A percentile compares a stretch with the other conserved stretches of the same genome.
Conservation (phyloP, 2,329 filamentous ascomycete species). For the Botrytis medusae region DNA sequence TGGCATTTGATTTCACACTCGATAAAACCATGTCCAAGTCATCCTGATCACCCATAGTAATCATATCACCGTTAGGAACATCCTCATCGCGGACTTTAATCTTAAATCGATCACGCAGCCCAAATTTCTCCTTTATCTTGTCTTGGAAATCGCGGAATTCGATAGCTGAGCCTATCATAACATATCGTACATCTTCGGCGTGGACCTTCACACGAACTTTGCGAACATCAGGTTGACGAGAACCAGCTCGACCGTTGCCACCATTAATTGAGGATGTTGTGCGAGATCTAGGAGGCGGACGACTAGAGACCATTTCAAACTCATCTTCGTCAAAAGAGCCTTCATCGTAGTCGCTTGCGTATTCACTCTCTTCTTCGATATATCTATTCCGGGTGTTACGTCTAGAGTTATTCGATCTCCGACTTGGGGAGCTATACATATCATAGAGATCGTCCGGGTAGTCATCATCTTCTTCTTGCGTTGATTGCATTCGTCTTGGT, state of each 20-base stretch:
- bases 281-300: constrained; percentile 45
- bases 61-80: constrained; percentile 77
- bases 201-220: constrained; percentile 93
- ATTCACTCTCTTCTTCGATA: constrained; percentile 79
- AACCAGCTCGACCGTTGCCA: constrained; percentile 49
- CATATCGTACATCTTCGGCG: constrained; percentile 84
- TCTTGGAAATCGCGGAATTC: constrained; percentile 76
- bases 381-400: constrained; percentile 54
- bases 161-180: constrained; percentile 74
- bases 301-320: constrained; percentile 72
- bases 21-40: constrained; percentile 87
- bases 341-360: constrained; percentile 70
- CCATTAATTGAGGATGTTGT: constrained; percentile 33
- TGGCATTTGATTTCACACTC: constrained; percentile 65
- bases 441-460: constrained; percentile 64
- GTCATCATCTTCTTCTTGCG: constrained; percentile 56
- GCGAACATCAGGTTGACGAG: constrained; percentile 64
- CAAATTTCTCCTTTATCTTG: constrained; percentile 84
- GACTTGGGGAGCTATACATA: constrained; percentile 54
- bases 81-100: constrained; percentile 87
- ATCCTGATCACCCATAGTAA: constrained; percentile 95
- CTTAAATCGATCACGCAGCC: constrained; percentile 74
- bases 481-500: constrained; percentile 33
- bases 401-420: constrained; percentile 44
- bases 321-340: constrained; percentile 71